Evolutionary conservation across 2,329 filamentous ascomycete genomes (phyloP), one percentile per base, ranked within the genome.

Genomic region (Boeremia exigua): DNA sequence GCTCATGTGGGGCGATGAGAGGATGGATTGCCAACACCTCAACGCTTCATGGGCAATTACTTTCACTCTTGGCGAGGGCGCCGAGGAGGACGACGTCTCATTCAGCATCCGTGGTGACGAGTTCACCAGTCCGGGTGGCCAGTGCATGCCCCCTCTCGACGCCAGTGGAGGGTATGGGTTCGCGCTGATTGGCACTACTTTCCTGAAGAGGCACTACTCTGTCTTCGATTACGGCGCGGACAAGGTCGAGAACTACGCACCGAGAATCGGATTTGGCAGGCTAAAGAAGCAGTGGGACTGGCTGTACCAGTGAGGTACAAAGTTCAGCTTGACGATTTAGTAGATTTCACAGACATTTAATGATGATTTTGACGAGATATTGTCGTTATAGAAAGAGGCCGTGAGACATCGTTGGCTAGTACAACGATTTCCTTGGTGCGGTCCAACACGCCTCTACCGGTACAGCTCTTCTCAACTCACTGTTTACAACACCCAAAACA

Each of bases 271-370:
- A 1, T 66, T 66, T 39, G 63, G 62, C 14, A 52, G 40, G 43
- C 36, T 66, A 47, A 66, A 66, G 56, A 60, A 56, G 42, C 54
- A 65, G 56, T 65, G 56, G 14, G 62, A 63, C 39, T 66, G 48
- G 11, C 6, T 50, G 23, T 38, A 32, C 11, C 43, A 56, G 30
- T 50, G 23, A 46, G 30, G 10, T 6, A 6, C 29, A 7, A 23
- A 42, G 14, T 1, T 25, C 8, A 29, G 14, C 14, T 42, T 28
- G 14, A 25, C 3, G 33, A 34, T n/a, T 23, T 5, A n/a, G 6
- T 32, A 30, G 9, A 15, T 7, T 28, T 43, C n/a, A 30, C 34
- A 12, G 19, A 23, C 5, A 23, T 23, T 5, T 5, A 23, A 23
- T 23, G 19, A 23, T 23, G 5, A 23, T 3, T 23, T 23, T 23